phyloP scores from a whole-genome alignment of 495 filamentous ascomycete species.

The Trypethelium eluteriae region DNA sequence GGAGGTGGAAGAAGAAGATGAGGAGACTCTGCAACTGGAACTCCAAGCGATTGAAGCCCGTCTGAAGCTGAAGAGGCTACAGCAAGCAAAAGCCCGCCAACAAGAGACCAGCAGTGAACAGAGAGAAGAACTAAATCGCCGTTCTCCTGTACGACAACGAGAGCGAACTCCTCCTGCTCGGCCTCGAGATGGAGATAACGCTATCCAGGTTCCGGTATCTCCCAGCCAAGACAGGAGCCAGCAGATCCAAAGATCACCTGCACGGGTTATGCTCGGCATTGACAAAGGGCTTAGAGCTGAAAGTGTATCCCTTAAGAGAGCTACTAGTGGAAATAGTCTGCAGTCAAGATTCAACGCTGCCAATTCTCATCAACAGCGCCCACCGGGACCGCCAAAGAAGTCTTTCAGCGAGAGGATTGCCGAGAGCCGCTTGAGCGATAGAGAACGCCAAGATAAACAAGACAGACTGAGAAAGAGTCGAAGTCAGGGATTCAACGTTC shows the following conservation, averaged over 20 bases:
- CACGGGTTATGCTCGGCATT: slow-evolving; percentile 74
- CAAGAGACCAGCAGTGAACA: slow-evolving; percentile 24
- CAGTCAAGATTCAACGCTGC: slow-evolving; percentile 13
- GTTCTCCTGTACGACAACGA: not conserved
- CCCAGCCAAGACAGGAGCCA: slow-evolving; percentile 47
- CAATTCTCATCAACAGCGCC: not conserved
- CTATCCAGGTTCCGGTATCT: slow-evolving; percentile 73
- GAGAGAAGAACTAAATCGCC: slow-evolving; percentile 13
- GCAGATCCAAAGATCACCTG: slow-evolving; percentile 61
- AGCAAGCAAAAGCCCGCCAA: slow-evolving; percentile 37
- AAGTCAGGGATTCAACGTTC: slow-evolving; percentile 63
- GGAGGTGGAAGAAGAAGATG: slow-evolving; percentile 70
- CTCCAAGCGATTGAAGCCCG: slow-evolving; percentile 78
- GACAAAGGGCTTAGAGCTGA: slow-evolving; percentile 76
- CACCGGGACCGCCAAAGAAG: slow-evolving; percentile 1
- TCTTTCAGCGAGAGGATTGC: slow-evolving; percentile 85
- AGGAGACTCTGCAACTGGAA: slow-evolving; percentile 77
- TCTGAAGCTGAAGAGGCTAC: slow-evolving; percentile 80
- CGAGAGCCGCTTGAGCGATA: slow-evolving; percentile 48
- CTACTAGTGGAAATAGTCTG: slow-evolving; percentile 39
- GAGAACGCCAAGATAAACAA: slow-evolving; percentile 49
- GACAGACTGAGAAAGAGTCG: slow-evolving; percentile 49
- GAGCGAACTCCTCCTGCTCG: slow-evolving; percentile 12
- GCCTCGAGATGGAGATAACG: slow-evolving; percentile 24
- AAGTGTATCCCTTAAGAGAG: slow-evolving; percentile 77